Conservation (phyloP, 306 rosid genomes). For the Luffa acutangula region DNA sequence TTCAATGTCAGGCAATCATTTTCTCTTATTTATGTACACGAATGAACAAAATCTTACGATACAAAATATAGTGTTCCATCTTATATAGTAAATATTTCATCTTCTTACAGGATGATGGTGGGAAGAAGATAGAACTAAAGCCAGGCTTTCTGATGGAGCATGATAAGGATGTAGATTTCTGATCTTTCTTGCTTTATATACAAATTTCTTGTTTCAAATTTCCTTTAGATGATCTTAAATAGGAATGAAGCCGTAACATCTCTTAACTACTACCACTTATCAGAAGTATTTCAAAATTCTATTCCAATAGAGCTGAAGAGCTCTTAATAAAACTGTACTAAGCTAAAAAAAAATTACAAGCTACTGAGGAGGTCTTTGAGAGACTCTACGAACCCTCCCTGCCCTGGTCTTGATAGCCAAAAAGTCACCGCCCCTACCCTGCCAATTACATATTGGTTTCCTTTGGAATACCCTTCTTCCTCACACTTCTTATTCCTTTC, state of each 20-base stretch:
- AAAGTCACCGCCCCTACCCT: not conserved
- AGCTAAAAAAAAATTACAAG: not conserved
- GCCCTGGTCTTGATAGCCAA: not conserved
- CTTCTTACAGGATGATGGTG: constrained; percentile 69
- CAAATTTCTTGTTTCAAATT: not conserved
- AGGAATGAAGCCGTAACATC: not conserved
- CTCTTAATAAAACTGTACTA: not conserved
- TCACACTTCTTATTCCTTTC: not conserved
- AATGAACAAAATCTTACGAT: not conserved
- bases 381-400: not conserved
- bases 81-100: not conserved
- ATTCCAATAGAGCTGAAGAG: not conserved
- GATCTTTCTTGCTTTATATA: constrained; percentile 13
- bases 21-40: not conserved
- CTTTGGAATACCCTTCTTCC: not conserved
- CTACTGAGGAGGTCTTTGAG: not conserved
- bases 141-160: constrained; percentile 96
- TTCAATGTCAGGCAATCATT: not conserved
- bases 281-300: not conserved
- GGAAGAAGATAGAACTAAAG: constrained; percentile 83
- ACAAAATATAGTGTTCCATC: not conserved
- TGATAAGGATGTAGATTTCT: constrained; percentile 54
- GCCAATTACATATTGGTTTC: not conserved
- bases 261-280: not conserved
- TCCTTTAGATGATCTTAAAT: not conserved